Evolutionary conservation across 2,329 filamentous ascomycete species (phyloP).

Genomic region (Aureobasidium uvarum): DNA sequence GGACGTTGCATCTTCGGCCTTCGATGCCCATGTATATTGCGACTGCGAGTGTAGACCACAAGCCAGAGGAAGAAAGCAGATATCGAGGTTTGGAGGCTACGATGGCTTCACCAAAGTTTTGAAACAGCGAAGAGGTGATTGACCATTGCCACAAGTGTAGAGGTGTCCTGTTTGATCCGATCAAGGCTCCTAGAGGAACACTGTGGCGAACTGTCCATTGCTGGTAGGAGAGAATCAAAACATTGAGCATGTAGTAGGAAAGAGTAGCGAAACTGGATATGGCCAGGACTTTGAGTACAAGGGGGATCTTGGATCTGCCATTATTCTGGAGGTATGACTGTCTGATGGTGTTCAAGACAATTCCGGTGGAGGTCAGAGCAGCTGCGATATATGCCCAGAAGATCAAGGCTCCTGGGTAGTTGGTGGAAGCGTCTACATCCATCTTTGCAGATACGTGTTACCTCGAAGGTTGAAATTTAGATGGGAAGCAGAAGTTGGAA

Average conservation of each 20-base stretch:
- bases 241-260: constrained; percentile 39
- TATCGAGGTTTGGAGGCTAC: constrained; percentile 31
- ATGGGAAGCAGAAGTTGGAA: neutral
- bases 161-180: constrained; percentile 14
- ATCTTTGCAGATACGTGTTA: neutral
- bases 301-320: constrained; percentile 20
- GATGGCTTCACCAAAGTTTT: constrained; percentile 38
- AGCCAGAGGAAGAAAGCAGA: constrained; percentile 33
- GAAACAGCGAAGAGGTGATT: constrained; percentile 36
- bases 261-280: constrained; percentile 36
- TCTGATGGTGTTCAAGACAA: constrained; percentile 28
- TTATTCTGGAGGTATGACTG: neutral
- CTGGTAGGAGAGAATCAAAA: constrained; percentile 37
- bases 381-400: constrained; percentile 40
- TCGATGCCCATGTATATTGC: constrained; percentile 36
- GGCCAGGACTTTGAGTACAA: constrained; percentile 33
- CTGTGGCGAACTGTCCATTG: constrained; percentile 30
- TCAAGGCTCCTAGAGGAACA: constrained; percentile 15
- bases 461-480: too few relatives aligned
- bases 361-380: constrained; percentile 33
- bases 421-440: constrained; percentile 23
- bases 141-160: constrained; percentile 37
- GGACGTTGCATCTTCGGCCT: constrained; percentile 33
- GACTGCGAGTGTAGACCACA: constrained; percentile 33
- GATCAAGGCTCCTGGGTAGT: constrained; percentile 35